phyloP scores from a whole-genome alignment of 208 protist species.

The Perkinsela sp. region DNA sequence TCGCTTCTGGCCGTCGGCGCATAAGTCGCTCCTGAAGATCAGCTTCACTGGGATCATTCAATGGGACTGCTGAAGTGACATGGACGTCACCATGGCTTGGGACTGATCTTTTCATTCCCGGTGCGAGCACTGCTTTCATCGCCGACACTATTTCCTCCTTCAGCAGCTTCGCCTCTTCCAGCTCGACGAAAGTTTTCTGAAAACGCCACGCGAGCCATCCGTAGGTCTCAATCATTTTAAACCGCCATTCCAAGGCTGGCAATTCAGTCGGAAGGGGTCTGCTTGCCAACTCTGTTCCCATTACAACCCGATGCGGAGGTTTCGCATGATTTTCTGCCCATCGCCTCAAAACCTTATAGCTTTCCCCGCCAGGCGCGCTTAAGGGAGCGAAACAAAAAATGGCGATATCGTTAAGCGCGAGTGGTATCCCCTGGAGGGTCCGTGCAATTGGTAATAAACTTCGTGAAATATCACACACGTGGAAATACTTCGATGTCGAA shows the following conservation, averaged over 20 bases:
- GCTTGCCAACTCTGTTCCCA: not conserved
- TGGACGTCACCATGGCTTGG: too few relatives aligned
- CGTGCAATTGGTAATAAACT: conserved; percentile 21
- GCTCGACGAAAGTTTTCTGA: conserved; percentile 24
- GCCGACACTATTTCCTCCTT: conserved; percentile 10
- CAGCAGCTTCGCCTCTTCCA: conserved; percentile 11
- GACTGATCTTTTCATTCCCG: too few relatives aligned
- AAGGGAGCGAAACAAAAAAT: conserved; percentile 46
- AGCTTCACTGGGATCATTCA: too few relatives aligned
- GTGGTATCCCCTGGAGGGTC: conserved; percentile 15
- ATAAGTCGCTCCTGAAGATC: too few relatives aligned
- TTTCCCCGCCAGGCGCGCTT: conserved; percentile 13
- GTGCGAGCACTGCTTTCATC: conserved; percentile 6
- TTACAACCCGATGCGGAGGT: conserved; percentile 9
- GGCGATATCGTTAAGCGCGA: conserved; percentile 21
- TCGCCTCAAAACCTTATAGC: conserved; percentile 10
- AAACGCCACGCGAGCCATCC: conserved; percentile 56
- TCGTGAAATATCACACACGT: conserved; percentile 29
- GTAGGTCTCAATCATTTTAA: conserved; percentile 32
- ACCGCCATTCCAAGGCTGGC: conserved; percentile 16
- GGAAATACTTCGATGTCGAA: conserved; percentile 12
- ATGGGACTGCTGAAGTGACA: too few relatives aligned
- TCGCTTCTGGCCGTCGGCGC: too few relatives aligned
- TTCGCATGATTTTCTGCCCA: conserved; percentile 22
- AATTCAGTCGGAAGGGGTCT: not conserved